Evolutionary conservation across 441 rosid species (phyloP).

Genomic region (Mallotus japonicus): DNA sequence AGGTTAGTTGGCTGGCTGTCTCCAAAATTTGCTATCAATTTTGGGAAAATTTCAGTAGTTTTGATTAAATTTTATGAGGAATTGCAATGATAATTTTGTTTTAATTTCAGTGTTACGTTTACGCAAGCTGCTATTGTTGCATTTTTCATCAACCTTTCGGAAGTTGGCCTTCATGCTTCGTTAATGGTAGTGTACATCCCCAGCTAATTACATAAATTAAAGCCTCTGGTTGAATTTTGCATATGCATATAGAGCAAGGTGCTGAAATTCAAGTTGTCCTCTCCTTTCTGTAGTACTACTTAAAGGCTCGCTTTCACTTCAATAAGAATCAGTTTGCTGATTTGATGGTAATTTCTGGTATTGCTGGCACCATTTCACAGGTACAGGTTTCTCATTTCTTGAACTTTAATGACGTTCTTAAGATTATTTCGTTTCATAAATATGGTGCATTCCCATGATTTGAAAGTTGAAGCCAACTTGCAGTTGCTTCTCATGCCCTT

Average conservation of each 20-base stretch:
- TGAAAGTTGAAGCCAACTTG: constrained; percentile 20
- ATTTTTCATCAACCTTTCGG: constrained; percentile 66
- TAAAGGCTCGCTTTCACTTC: constrained; percentile 85
- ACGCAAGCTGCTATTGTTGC: constrained; percentile 72
- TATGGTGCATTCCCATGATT: constrained; percentile 13
- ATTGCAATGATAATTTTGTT: neutral
- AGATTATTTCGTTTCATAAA: neutral
- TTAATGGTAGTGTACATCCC: constrained; percentile 41
- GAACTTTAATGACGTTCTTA: neutral
- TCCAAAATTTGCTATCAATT: no score
- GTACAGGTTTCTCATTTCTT: constrained; percentile 30
- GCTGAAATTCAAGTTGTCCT: neutral
- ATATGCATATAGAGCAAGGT: neutral
- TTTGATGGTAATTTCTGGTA: constrained; percentile 73
- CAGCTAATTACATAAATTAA: no score
- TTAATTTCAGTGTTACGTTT: constrained; percentile 52
- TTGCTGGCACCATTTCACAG: constrained; percentile 86
- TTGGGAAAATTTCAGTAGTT: no score
- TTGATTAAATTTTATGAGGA: neutral
- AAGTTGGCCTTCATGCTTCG: constrained; percentile 73
- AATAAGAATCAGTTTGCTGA: constrained; percentile 86
- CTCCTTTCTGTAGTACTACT: constrained; percentile 55
- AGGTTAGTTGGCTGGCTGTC: constrained; percentile 39
- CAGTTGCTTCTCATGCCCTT: constrained; percentile 83
- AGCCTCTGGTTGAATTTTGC: neutral